A percentile compares a stretch with the other conserved stretches of the same genome.
phyloP scores from a whole-genome alignment of 1,284 basidiomycete species.

The Microbotryum scabiosae region DNA sequence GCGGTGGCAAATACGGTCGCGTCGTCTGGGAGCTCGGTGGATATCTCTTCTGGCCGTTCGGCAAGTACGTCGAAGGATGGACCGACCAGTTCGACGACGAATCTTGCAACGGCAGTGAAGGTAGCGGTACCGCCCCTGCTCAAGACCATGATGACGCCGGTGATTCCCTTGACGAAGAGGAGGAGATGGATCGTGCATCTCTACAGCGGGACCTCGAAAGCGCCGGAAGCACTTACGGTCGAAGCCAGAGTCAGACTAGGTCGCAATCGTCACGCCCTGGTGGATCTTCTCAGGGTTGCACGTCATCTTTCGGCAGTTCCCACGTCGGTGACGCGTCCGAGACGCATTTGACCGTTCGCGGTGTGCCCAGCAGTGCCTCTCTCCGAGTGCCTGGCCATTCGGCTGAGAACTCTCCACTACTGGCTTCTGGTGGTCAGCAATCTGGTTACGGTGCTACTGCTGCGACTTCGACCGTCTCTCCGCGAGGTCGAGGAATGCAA shows the following conservation, averaged over 20 bases:
- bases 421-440: too few relatives aligned
- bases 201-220: too few relatives aligned
- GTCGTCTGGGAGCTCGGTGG: constrained; percentile 85
- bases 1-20: constrained; percentile 75
- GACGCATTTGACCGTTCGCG: too few relatives aligned
- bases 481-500: constrained; percentile 6
- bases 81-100: constrained; percentile 43
- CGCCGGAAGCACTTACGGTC: too few relatives aligned
- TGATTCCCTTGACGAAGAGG: constrained; percentile 17
- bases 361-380: too few relatives aligned
- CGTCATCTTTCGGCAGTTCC: too few relatives aligned
- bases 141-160: constrained; percentile 31
- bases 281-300: too few relatives aligned
- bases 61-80: constrained; percentile 90
- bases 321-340: too few relatives aligned
- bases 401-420: too few relatives aligned
- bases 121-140: background rate
- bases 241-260: too few relatives aligned
- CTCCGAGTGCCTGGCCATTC: too few relatives aligned
- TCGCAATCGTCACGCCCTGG: too few relatives aligned
- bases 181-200: constrained; percentile 8
- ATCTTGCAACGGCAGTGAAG: constrained; percentile 6
- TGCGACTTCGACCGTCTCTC: background rate
- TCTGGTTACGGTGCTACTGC: constrained; percentile 8
- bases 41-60: constrained; percentile 98